phyloP scores from a whole-genome alignment of 2,329 filamentous ascomycete species.

The Diaporthe caulivora region DNA sequence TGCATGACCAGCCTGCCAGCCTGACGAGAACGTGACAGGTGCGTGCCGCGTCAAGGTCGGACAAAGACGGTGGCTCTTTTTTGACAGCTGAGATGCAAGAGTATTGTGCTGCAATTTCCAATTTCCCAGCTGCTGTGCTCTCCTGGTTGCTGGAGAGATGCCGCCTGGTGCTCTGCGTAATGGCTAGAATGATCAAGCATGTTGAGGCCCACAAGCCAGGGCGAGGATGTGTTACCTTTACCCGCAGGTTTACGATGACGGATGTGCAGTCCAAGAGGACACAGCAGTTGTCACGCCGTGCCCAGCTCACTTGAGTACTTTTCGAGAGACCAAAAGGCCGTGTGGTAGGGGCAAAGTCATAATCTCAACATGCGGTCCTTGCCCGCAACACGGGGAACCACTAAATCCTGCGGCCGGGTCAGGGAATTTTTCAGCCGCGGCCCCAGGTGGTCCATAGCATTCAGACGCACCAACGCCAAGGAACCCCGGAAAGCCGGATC shows the following conservation, averaged over 20 bases:
- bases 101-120: slow-evolving; percentile 1
- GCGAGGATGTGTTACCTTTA: slow-evolving; percentile 18
- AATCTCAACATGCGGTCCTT: slow-evolving; percentile 18
- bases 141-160: neutral
- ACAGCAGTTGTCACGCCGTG: slow-evolving; percentile 3
- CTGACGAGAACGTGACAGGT: neutral
- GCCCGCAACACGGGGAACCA: slow-evolving; percentile 1
- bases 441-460: slow-evolving; percentile 11
- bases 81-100: neutral
- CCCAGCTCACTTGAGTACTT: neutral
- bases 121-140: neutral
- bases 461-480: slow-evolving; percentile 5
- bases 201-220: neutral
- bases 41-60: neutral
- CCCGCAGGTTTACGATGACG: slow-evolving; percentile 25
- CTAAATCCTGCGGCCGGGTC: slow-evolving; percentile 11
- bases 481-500: slow-evolving; percentile 5
- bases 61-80: slow-evolving; percentile 15
- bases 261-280: slow-evolving; percentile 3
- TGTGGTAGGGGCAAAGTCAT: neutral
- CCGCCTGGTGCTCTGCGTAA: neutral
- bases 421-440: neutral
- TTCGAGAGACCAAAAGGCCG: slow-evolving; percentile 3
- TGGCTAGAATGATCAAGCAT: neutral
- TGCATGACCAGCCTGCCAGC: neutral